Evolutionary conservation across 257 asterid genomes (phyloP).

Genomic region (Solanum peruvianum): DNA sequence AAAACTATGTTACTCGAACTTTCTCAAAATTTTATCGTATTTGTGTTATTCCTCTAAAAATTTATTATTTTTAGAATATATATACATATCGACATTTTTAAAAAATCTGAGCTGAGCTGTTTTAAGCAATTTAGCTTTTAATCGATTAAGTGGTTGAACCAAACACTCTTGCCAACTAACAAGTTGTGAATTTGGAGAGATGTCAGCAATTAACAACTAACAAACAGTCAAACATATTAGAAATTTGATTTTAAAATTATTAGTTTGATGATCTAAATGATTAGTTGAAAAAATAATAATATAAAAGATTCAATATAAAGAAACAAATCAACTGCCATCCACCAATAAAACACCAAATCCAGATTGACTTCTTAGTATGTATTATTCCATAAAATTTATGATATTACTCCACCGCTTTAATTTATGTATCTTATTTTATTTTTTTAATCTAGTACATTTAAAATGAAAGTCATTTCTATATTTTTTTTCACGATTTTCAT

Average conservation of each 20-base stretch:
- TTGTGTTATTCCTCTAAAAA: not conserved
- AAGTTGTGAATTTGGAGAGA: not conserved
- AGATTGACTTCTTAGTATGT: not conserved
- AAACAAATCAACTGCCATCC: not conserved
- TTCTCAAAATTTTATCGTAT: rapidly evolving
- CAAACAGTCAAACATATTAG: not conserved
- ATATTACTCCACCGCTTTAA: not conserved
- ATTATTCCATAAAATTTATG: not conserved
- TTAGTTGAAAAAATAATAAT: not conserved
- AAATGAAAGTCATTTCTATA: not conserved
- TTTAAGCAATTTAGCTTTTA: not conserved
- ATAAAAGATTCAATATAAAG: not conserved
- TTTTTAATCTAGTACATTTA: not conserved
- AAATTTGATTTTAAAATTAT: not conserved
- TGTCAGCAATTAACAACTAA: not conserved
- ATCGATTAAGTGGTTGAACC: not conserved
- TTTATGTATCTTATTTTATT: not conserved
- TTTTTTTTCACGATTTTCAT: not conserved
- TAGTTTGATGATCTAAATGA: not conserved
- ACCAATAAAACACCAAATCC: not conserved
- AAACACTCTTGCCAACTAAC: not conserved
- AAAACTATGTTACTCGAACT: not conserved
- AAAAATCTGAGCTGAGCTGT: rapidly evolving
- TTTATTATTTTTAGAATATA: not conserved
- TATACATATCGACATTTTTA: rapidly evolving